These are phyloP conservation scores for Helicostylum pulchrum DNA, from an alignment of 192 early-diverging fungal genomes.

Conservation along the genomic window DNA sequence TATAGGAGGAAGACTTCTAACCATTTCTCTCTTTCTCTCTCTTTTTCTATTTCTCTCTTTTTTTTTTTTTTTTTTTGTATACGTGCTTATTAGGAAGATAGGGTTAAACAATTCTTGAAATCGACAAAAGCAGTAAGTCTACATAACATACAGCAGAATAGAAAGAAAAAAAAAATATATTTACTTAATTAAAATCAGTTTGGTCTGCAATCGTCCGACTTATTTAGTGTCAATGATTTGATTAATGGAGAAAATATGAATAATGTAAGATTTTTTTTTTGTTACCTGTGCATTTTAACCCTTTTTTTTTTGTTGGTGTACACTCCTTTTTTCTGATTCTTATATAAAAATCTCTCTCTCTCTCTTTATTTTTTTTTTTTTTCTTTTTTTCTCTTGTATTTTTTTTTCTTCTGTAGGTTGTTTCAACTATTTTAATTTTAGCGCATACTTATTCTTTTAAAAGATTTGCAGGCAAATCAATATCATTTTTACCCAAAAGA, in stretches of 20 bases:
- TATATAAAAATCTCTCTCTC: conserved; percentile 13
- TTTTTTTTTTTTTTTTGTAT: too few species aligned
- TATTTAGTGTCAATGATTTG: conserved; percentile 46
- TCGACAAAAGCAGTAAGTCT: conserved; percentile 52
- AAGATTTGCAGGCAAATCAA: too few species aligned
- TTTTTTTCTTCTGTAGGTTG: neutral
- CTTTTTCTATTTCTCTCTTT: too few species aligned
- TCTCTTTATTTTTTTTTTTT: conserved; percentile 2
- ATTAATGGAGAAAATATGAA: conserved; percentile 74
- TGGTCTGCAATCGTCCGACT: conserved; percentile 16
- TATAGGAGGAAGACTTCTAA: neutral
- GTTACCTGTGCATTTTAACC: neutral
- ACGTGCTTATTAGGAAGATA: neutral
- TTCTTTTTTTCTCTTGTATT: neutral
- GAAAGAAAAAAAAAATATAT: too few species aligned
- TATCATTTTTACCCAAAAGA: too few species aligned
- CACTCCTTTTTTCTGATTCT: conserved; percentile 1
- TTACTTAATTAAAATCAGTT: conserved; percentile 5
- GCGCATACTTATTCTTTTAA: conserved; percentile 10
- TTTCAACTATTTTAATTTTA: conserved; percentile 7
- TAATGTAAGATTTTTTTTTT: conserved; percentile 33
- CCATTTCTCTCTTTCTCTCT: too few species aligned
- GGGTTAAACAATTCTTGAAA: conserved; percentile 61
- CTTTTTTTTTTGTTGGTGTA: too few species aligned
- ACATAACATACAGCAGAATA: too few species aligned